Conservation (phyloP, 441 rosid genomes). For the Populus hybrid region DNA sequence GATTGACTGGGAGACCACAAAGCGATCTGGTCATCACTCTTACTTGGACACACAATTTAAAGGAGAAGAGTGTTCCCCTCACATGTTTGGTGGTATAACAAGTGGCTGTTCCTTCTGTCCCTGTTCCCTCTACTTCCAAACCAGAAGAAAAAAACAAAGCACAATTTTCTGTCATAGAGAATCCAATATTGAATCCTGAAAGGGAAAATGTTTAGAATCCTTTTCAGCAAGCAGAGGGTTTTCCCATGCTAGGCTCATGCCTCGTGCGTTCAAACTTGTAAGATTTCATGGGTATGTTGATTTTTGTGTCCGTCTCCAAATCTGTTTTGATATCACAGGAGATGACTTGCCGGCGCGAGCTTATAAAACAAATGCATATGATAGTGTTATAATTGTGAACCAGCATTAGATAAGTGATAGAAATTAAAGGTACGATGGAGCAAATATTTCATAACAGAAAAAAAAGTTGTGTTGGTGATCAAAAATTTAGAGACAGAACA, state of each 20-base stretch:
- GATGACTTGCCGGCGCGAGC: no score
- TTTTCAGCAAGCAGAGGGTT: neutral
- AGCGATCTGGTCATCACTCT: neutral
- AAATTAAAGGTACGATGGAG: no score
- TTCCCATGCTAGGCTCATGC: neutral
- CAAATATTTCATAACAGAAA: no score
- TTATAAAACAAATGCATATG: no score
- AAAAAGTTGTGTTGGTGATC: no score
- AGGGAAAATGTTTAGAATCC: neutral
- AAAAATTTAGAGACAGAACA: no score
- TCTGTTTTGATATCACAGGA: neutral
- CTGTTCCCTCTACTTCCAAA: neutral
- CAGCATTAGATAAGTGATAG: no score
- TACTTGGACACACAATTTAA: neutral
- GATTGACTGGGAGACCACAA: neutral
- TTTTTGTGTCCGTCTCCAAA: neutral
- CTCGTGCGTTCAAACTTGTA: neutral
- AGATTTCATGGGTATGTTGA: neutral
- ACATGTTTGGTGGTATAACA: neutral
- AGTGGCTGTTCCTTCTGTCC: neutral
- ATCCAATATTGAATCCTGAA: neutral
- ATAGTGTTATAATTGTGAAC: no score
- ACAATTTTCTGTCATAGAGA: neutral
- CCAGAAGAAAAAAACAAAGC: neutral
- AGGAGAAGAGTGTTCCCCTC: neutral